Conservation (phyloP, 495 filamentous ascomycete genomes). For the Aspergillus sclerotiicarbonarius region DNA sequence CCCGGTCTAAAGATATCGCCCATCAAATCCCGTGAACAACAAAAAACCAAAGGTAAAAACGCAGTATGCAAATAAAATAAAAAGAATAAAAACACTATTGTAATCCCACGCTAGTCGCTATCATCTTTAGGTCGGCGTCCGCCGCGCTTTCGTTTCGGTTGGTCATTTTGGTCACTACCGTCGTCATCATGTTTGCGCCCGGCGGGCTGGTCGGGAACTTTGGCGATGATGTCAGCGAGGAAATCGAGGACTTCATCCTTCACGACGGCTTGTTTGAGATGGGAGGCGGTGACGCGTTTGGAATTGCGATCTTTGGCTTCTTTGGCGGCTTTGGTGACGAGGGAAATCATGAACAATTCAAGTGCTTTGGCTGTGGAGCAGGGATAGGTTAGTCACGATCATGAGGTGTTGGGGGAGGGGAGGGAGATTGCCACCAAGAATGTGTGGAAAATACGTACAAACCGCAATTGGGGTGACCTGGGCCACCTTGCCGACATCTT, state of each 20-base stretch:
- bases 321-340: constrained; percentile 82
- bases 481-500: constrained; percentile 97
- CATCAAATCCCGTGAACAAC: constrained; percentile 18
- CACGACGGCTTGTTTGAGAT: constrained; percentile 85
- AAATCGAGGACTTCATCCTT: constrained; percentile 92
- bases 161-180: constrained; percentile 50
- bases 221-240: constrained; percentile 82
- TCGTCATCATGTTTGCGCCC: constrained; percentile 55
- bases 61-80: background rate
- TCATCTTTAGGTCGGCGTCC: constrained; percentile 49
- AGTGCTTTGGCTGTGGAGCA: constrained; percentile 68
- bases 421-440: background rate
- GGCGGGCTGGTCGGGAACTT: constrained; percentile 71
- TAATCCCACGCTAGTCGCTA: constrained; percentile 29
- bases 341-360: constrained; percentile 93
- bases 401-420: too few species aligned
- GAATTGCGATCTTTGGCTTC: constrained; percentile 78
- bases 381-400: constrained; percentile 19
- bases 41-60: background rate
- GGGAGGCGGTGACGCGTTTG: constrained; percentile 84
- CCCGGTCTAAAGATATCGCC: constrained; percentile 34
- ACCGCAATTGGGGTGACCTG: constrained; percentile 95
- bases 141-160: constrained; percentile 48
- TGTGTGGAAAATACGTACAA: constrained; percentile 53
- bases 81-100: background rate